Base-by-base conservation (phyloP, 108 stramenopile species). In the Cyclotella choctawhatcheeana region DNA sequence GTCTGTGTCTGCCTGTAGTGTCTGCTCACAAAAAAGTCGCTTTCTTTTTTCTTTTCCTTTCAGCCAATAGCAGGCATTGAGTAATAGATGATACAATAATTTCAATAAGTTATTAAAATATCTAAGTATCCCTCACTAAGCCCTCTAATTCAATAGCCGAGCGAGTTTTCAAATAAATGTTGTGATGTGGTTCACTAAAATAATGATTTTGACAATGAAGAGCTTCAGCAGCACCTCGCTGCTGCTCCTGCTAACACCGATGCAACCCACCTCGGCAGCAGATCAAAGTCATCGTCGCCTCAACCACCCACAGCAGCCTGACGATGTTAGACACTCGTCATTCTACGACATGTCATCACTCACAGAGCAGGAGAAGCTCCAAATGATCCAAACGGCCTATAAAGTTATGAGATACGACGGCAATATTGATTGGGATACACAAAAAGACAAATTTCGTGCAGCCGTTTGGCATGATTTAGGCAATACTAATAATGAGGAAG, bases 361-460 rank as follows among this genome's bases (percentile, higher is more conserved):
- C 1, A 35, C 51, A 1, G 2, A 52, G n/a, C n/a, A 53, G 34
- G 65, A 67, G 58, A 77, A 59, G 54, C 33, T 58, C 21, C 29
- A 45, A 30, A 45, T 77, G 69, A 48, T 70, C 13, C 45, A 59
- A 34, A 71, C 55, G 69, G 62, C 68, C 12, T 48, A 64, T 29
- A 31, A 61, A 26, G n/a, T 77, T n/a, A 70, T 34, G 10, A 43
- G 55, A 30, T 54, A 32, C 7, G 37, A 48, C 16, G 64, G 65
- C 45, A 58, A 56, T 12, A 65, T 77, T 44, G 69, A 77, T 58
- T 77, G 76, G 76, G 53, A 71, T 16, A 26, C 20, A 13, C 63
- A 65, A 17, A 47, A 40, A 16, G 45, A 66, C 33, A 65, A 77
- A 22, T 70, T 58, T 59, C 17, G 47, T 0, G 47, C 64, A 30